Conservation (phyloP, 805 yeast species). For the Pachysolen tannophilus region DNA sequence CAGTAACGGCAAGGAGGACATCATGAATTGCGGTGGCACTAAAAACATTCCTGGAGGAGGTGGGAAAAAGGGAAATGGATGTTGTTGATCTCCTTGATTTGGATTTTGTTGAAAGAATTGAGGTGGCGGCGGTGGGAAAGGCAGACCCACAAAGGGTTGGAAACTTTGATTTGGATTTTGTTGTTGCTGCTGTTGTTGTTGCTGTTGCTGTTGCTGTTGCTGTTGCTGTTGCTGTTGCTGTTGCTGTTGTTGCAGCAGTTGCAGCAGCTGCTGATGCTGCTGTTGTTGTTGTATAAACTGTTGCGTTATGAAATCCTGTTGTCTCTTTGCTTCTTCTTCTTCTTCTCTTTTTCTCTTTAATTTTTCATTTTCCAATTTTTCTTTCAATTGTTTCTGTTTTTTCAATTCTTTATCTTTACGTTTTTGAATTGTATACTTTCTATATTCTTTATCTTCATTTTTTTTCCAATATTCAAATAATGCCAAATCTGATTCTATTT, state of each 20-base stretch:
- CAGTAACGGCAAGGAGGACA: not conserved
- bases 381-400: not conserved
- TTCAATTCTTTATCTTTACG: not conserved
- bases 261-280: too few relatives aligned
- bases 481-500: conserved; percentile 3
- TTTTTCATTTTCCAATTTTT: not conserved
- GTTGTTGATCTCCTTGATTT: not conserved
- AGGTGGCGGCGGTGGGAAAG: too few relatives aligned
- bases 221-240: conserved; percentile 1
- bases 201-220: too few relatives aligned
- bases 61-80: not conserved
- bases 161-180: not conserved
- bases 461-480: conserved; percentile 6
- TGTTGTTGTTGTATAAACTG: too few relatives aligned
- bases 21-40: conserved; percentile 1
- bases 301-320: conserved; percentile 16
- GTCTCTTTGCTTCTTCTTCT: conserved; percentile 19
- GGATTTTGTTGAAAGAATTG: too few relatives aligned
- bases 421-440: not conserved
- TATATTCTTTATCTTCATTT: conserved; percentile 3
- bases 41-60: not conserved
- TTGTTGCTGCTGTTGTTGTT: conserved; percentile 9
- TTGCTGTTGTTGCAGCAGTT: conserved; percentile 31
- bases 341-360: conserved; percentile 11
- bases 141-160: too few relatives aligned